These are phyloP conservation scores for Echria macrotheca DNA, from an alignment of 495 filamentous ascomycete genomes.

Conservation along the genomic window DNA sequence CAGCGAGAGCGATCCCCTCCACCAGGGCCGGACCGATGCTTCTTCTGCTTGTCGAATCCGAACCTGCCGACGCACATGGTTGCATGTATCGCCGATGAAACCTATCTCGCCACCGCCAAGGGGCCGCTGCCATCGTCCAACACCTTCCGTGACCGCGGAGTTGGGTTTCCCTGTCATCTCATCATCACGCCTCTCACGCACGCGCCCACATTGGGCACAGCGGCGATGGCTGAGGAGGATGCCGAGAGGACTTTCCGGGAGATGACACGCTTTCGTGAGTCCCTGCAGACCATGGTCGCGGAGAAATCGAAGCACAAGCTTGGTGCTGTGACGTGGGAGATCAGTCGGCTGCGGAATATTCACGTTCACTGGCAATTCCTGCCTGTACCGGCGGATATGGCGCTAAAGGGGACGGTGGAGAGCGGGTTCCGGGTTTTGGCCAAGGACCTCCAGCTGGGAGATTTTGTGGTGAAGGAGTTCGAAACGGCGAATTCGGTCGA, in stretches of 20 bases:
- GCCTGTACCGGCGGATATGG: constrained; percentile 60
- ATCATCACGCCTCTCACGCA: constrained; percentile 88
- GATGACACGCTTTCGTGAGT: constrained; percentile 70
- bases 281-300: constrained; percentile 65
- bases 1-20: constrained; percentile 45
- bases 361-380: constrained; percentile 95
- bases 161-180: constrained; percentile 78
- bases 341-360: constrained; percentile 69
- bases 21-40: constrained; percentile 73
- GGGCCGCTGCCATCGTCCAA: constrained; percentile 69
- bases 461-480: constrained; percentile 39
- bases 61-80: constrained; percentile 81
- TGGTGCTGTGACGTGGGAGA: constrained; percentile 86
- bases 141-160: constrained; percentile 53
- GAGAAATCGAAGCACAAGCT: constrained; percentile 50
- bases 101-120: constrained; percentile 87
- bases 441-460: constrained; percentile 66
- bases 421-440: constrained; percentile 81
- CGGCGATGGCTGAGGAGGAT: constrained; percentile 51
- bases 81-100: constrained; percentile 74
- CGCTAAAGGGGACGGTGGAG: constrained; percentile 65
- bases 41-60: constrained; percentile 88
- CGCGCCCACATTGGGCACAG: constrained; percentile 41
- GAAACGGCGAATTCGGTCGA: constrained; percentile 37
- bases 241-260: constrained; percentile 58